Evolutionary conservation across 306 rosid genomes (phyloP).

Genomic region (Vigna angularis): DNA sequence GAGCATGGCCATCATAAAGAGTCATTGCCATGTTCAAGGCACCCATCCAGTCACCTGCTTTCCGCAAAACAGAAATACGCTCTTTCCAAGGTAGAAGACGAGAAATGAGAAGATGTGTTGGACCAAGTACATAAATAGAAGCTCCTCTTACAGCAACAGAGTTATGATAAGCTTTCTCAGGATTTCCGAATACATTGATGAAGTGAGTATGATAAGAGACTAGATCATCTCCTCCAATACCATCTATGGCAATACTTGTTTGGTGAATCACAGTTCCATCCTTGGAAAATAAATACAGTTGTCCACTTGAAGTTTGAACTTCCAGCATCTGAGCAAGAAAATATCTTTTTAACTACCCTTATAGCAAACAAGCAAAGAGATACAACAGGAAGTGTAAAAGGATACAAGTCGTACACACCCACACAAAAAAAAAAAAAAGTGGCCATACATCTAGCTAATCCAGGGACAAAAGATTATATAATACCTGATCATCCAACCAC

Average conservation of each 20-base stretch:
- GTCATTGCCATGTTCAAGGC: constrained; percentile 94
- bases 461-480: constrained; percentile 31
- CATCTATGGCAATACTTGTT: constrained; percentile 78
- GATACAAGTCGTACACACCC: constrained; percentile 30
- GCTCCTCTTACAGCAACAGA: constrained; percentile 91
- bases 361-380: constrained; percentile 40
- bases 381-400: constrained; percentile 32
- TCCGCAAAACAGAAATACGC: constrained; percentile 79
- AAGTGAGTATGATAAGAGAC: constrained; percentile 87
- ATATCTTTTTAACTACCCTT: constrained; percentile 30
- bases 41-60: constrained; percentile 99
- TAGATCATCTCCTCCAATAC: constrained; percentile 78
- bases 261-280: constrained; percentile 96
- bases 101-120: constrained; percentile 76
- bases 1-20: constrained; percentile 94
- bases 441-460: constrained; percentile 22
- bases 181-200: constrained; percentile 79
- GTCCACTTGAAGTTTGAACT: constrained; percentile 80
- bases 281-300: constrained; percentile 77
- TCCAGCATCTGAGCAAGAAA: constrained; percentile 85
- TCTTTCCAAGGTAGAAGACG: constrained; percentile 99
- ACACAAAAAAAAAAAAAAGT: constrained; percentile 30
- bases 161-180: constrained; percentile 95
- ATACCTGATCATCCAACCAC: constrained; percentile 97
- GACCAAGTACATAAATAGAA: constrained; percentile 88